These are phyloP conservation scores for Cicer chorassanicum DNA, from an alignment of 306 rosid species.

Conservation along the genomic window DNA sequence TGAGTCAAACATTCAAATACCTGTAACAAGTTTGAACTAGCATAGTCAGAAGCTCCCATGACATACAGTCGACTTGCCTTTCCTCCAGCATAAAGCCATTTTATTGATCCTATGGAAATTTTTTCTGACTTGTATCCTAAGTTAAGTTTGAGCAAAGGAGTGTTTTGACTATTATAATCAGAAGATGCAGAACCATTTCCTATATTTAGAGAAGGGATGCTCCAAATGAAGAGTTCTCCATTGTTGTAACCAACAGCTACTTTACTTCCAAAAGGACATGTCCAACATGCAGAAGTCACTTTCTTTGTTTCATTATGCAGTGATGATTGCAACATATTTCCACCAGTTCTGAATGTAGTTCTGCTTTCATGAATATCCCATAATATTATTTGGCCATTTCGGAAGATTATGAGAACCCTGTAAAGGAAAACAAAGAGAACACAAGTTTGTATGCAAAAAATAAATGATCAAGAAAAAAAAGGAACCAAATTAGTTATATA, in stretches of 20 bases:
- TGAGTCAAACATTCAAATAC: constrained; percentile 49
- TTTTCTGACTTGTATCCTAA: constrained; percentile 82
- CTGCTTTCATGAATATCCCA: constrained; percentile 83
- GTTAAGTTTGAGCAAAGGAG: constrained; percentile 77
- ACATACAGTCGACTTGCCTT: constrained; percentile 86
- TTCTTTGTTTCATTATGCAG: constrained; percentile 67
- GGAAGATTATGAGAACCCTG: constrained; percentile 79
- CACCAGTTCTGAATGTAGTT: constrained; percentile 71
- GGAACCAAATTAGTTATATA: background rate
- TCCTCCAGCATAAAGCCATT: constrained; percentile 79
- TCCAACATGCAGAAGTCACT: constrained; percentile 89
- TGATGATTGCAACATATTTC: constrained; percentile 57
- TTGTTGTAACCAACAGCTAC: constrained; percentile 82
- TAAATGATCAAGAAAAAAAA: constrained; percentile 12
- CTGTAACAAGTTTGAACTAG: constrained; percentile 70
- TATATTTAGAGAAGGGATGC: constrained; percentile 57
- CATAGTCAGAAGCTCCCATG: constrained; percentile 65
- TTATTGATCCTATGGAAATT: constrained; percentile 68
- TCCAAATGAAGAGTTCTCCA: constrained; percentile 86
- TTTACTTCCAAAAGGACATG: constrained; percentile 85
- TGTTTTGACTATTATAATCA: constrained; percentile 48
- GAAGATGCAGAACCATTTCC: constrained; percentile 54
- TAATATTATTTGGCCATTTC: constrained; percentile 67
- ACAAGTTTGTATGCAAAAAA: constrained; percentile 2
- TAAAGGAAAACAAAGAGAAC: constrained; percentile 40